Conservation (phyloP, 1,139 yeast species). For the Geotrichum restrictum region DNA sequence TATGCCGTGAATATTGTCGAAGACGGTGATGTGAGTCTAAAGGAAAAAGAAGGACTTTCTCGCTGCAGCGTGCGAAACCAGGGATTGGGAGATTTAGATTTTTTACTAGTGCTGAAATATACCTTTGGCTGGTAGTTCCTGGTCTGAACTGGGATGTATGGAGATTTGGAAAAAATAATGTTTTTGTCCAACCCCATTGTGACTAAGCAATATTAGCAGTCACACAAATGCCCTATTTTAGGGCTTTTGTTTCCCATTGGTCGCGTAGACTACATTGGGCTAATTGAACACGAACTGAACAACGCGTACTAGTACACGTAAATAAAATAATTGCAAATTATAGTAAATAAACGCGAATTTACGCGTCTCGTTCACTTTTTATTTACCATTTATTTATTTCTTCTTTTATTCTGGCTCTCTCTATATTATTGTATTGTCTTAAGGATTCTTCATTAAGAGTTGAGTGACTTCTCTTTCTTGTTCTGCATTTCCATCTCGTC, state of each 20-base stretch:
- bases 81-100: background rate
- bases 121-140: background rate
- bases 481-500: background rate
- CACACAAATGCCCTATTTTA: constrained; percentile 16
- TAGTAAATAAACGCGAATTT: background rate
- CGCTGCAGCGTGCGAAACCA: background rate
- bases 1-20: constrained; percentile 20
- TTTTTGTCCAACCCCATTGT: background rate
- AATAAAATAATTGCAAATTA: background rate
- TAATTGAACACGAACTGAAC: background rate
- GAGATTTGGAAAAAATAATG: background rate
- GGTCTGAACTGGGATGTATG: background rate
- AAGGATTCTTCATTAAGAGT: too few relatives aligned
- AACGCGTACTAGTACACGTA: background rate
- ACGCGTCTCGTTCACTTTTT: background rate
- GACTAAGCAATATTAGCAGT: constrained; percentile 2
- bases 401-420: background rate
- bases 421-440: too few relatives aligned
- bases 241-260: constrained; percentile 3
- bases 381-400: background rate
- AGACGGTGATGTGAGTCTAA: constrained; percentile 11
- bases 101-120: constrained; percentile 1
- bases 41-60: constrained; percentile 8
- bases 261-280: background rate
- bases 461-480: background rate